Evolutionary conservation across 2,329 filamentous ascomycete genomes (phyloP), one percentile per base, ranked within the genome.

Genomic region (Colletotrichum salicis): DNA sequence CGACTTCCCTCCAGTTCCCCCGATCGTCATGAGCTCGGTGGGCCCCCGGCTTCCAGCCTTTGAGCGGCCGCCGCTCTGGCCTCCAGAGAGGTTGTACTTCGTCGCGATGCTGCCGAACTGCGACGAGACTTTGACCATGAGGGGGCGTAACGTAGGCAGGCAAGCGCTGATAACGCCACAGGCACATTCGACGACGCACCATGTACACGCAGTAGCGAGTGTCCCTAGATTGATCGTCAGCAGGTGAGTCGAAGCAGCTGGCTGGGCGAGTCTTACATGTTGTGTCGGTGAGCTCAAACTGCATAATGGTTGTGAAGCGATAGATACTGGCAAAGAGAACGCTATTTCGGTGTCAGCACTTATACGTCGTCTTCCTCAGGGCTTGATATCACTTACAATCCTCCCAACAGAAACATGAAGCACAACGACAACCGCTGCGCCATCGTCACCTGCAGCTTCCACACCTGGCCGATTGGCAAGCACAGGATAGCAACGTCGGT

Each of bases 131-230:
- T 68, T 71, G 8, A 68, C 24, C 68, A 67, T 59, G 24, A 71
- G 64, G 37, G 82, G 81, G n/a, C 84, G 82, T 31, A 85, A 78
- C 0, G 83, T 84, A 5, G 84, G 84, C 0, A 84, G 81, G 67
- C 83, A 85, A 2, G 81, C 83, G 24, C 81, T 81, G 70, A 85
- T 83, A 35, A 84, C 79, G 63, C 80, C 83, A 56, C 77, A 76
- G 2, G 78, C 74, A 13, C 71, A 71, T 56, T 82, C 81, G 33
- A 82, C 76, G 1, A 81, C 70, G 71, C 79, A 79, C 81, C 80
- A 82, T 6, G 76, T 78, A 62, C 74, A 76, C 2, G 79, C 71
- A 12, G 74, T 75, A 15, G 77, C 79, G 3, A 82, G 74, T 1
- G 79, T 80, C 60, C 73, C 76, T 77, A 27, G 3, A 66, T 15